A percentile compares a stretch with the other conserved stretches of the same genome.
Evolutionary conservation across 1,284 basidiomycete species (phyloP).

Genomic region (Rhodotorula sp.): DNA sequence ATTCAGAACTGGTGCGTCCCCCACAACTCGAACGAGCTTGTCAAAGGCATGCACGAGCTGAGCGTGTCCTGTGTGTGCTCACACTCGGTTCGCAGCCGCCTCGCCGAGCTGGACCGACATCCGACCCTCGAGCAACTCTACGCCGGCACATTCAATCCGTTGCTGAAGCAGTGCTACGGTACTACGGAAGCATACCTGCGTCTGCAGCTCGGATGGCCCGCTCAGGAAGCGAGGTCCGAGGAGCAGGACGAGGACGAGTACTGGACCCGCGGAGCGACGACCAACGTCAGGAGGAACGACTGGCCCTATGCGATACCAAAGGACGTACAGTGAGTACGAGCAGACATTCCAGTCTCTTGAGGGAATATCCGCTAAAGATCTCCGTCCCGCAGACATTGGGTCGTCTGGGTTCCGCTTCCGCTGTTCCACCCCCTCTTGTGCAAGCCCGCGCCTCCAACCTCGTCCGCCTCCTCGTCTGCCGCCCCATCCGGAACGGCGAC

Average conservation of each 20-base stretch:
- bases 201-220: constrained; percentile 14
- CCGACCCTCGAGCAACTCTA: constrained; percentile 26
- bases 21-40: not conserved
- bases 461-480: not conserved
- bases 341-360: too few species aligned
- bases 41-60: not conserved
- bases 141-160: constrained; percentile 17
- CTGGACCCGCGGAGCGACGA: constrained; percentile 7
- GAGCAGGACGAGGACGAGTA: constrained; percentile 2
- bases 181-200: constrained; percentile 22
- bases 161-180: constrained; percentile 6
- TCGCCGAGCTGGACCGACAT: constrained; percentile 22
- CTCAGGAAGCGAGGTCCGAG: not conserved
- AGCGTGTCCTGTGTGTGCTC: not conserved
- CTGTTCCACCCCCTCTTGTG: constrained; percentile 57
- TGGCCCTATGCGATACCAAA: constrained; percentile 24
- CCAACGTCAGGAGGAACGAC: constrained; percentile 28
- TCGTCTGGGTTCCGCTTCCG: constrained; percentile 71
- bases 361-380: not conserved
- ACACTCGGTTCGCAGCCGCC: not conserved
- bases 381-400: constrained; percentile 53
- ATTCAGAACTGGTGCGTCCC: constrained; percentile 3
- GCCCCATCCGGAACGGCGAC: constrained; percentile 4
- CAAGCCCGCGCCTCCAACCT: constrained; percentile 6
- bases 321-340: constrained; percentile 12